phyloP scores from a whole-genome alignment of 1,284 basidiomycete species.

The Heterobasidion parviporum region DNA sequence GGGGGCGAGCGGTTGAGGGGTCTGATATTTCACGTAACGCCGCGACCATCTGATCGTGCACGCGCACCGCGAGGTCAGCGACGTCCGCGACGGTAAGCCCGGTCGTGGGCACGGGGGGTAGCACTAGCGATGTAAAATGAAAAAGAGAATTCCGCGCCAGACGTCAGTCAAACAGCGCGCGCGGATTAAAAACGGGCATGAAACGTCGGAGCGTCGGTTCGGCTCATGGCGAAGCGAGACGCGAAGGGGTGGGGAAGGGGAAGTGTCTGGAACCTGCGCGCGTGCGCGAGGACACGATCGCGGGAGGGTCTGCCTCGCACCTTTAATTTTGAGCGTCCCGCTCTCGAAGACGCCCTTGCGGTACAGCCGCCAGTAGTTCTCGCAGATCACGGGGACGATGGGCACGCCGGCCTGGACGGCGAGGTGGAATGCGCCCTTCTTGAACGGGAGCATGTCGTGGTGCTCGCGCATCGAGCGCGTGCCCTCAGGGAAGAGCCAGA shows the following conservation, averaged over 20 bases:
- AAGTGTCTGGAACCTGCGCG: no score
- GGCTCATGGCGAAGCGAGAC: no score
- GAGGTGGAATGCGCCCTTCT: slow-evolving; percentile 98
- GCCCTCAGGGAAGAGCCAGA: slow-evolving; percentile 93
- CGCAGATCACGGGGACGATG: slow-evolving; percentile 86
- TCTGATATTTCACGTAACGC: slow-evolving; percentile 61
- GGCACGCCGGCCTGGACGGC: slow-evolving; percentile 87
- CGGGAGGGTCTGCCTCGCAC: slow-evolving; percentile 34
- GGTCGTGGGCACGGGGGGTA: slow-evolving; percentile 71
- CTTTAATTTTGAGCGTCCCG: slow-evolving; percentile 76
- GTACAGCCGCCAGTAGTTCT: slow-evolving; percentile 91
- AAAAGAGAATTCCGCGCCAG: neutral
- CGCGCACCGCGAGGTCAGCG: slow-evolving; percentile 48
- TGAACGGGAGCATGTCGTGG: slow-evolving; percentile 78
- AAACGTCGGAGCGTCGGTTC: neutral
- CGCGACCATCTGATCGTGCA: slow-evolving; percentile 67
- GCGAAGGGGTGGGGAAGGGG: no score
- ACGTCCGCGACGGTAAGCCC: slow-evolving; percentile 64
- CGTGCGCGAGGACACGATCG: neutral
- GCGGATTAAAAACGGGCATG: slow-evolving; percentile 5
- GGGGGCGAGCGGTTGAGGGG: slow-evolving; percentile 16
- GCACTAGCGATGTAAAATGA: slow-evolving; percentile 37
- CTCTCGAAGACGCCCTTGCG: slow-evolving; percentile 70
- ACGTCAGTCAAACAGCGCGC: neutral
- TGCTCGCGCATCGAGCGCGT: slow-evolving; percentile 71